Evolutionary conservation across 2,329 filamentous ascomycete genomes (phyloP), one percentile per base, ranked within the genome.

Genomic region (Sclerotinia nivalis): DNA sequence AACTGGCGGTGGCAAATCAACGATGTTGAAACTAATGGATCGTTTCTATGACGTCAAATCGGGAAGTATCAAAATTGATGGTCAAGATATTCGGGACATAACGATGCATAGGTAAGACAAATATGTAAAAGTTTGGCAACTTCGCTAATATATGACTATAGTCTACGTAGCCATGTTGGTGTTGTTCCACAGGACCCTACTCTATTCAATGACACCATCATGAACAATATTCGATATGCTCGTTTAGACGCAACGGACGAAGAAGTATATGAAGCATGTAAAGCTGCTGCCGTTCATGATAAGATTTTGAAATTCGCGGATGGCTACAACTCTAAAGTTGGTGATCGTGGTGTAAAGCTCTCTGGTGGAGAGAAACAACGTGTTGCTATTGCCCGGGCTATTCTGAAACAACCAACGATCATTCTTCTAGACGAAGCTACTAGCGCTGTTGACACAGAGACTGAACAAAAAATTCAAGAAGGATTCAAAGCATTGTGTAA

Each of bases 371-470:
- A 97, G 78, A 87, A 92, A n/a, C 93, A 96, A 78, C 87, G 93
- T 7, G 85, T 96, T 34, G 89, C 95, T 13, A 97, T 98, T 79
- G 93, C 95, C 18, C 87, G 94, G 76, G 94, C 94, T 50, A 88
- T 97, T 64, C 91, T 97, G 40, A 96, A 92, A n/a, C 91, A 97
- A 75, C 95, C 95, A 0, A 96, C 94, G 81, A 89, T 99, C 75
- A 86, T 99, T 2, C 86, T 99, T 0, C 88, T 99, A 7, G 96
- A 99, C 74, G 96, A 99, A 81, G 96, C 96, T 20, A 99, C 96
- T 0, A 96, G 92, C 55, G 93, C 93, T 3, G 86, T 99, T 1
- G 96, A 99, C 78, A 97, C 95, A 40, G 95, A 96, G 78, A 96
- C 93, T 0, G 96, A 99, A 81, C 93, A 93, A 56, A 89, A 96